Base-by-base conservation (phyloP, 75 land plant genomes). In the Selaginella moellendorffii region DNA sequence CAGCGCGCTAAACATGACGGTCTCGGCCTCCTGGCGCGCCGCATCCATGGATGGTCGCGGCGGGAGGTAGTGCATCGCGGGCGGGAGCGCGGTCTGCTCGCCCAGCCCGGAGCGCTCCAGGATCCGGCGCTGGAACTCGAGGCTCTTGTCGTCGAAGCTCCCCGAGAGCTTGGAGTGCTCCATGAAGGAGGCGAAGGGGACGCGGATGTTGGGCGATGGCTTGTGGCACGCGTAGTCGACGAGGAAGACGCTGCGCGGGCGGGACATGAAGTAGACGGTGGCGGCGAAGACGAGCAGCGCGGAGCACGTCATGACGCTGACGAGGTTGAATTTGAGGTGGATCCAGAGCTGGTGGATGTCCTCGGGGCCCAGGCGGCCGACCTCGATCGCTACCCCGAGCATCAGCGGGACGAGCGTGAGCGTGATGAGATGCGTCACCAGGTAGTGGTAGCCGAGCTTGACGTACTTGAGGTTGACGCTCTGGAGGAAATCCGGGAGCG, bases 371-470 rank as follows among this genome's bases (percentile, higher is more conserved):
- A 69, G 72, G 29, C 76, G 66, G 27, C 68, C 64, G 27, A 78
- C 84, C 58, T 82, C 80, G 19, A 80, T 31, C 18, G 76, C 24
- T 29, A 82, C 69, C 19, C 62, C 80, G 26, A 67, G 73, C 71
- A 82, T 68, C 2, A 82, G 27, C n/a, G 85, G 85, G 25, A 82
- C 63, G 21, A 82, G 73, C 24, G 76, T 66, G 10, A 82, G 74
- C 27, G 80, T 74, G 5, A 80, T 30, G 2, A 82, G 66, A 26
- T 77, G 84, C 31, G 83, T 73, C 61, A 81, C 72, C 36, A 81
- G 70, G 54, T 81, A 79, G 60, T 82, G 85, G 69, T 82, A 82
- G 18, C 85, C 85, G 8, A 82, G 77, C 63, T 82, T 82, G 61
- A 82, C 85, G 36, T 82, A 71, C 69, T 77, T 82, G 30, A 82